Conservation (phyloP, 129 eudicot species). For the carrot (Daucus carota) region DNA sequence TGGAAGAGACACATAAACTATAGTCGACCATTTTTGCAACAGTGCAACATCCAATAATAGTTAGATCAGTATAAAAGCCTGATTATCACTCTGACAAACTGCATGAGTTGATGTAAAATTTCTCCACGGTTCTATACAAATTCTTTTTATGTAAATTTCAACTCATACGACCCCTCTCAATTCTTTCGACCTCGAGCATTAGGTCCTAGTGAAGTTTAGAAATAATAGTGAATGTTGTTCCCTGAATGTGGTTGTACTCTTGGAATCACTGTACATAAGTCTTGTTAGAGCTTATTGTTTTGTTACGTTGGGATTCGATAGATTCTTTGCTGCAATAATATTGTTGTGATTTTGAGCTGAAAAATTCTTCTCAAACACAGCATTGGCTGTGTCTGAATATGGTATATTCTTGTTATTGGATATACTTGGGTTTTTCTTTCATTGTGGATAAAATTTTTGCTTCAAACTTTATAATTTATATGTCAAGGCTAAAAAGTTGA, state of each 20-base stretch:
- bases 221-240: conserved; percentile 15
- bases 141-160: conserved; percentile 28
- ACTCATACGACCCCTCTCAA: background rate
- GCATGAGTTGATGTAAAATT: conserved; percentile 6
- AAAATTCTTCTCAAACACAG: background rate
- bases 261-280: background rate
- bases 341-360: background rate
- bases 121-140: conserved; percentile 28
- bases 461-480: no score
- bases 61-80: conserved; percentile 29
- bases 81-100: background rate
- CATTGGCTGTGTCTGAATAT: background rate
- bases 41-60: conserved; percentile 65
- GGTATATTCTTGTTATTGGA: background rate
- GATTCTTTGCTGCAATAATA: background rate
- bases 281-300: background rate
- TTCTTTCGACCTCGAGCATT: conserved; percentile 15
- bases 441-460: no score
- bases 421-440: no score
- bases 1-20: conserved; percentile 68
- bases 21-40: conserved; percentile 74
- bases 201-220: conserved; percentile 23
- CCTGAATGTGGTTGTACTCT: background rate
- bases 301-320: background rate
- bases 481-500: background rate